Percentiles rank a stretch among this genome's conserved stretches.
phyloP scores from a whole-genome alignment of 352 stramenopile species.

The Aphanomyces stellatus region DNA sequence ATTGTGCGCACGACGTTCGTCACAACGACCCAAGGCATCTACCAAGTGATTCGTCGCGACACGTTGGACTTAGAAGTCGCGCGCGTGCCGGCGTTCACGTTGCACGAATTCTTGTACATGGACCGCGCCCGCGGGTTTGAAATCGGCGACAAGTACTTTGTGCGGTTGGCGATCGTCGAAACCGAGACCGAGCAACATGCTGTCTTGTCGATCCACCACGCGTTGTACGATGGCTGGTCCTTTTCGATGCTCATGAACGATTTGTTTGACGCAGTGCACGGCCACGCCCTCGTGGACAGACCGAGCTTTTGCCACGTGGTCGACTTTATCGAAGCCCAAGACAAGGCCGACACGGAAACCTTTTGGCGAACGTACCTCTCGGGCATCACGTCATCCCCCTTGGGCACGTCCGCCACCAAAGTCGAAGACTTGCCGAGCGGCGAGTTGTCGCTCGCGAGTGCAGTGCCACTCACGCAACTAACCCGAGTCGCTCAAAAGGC shows the following conservation, averaged over 20 bases:
- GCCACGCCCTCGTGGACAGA: not conserved
- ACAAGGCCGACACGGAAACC: not conserved
- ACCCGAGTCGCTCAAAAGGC: not conserved
- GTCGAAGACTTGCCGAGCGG: no score
- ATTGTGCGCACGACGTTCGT: not conserved
- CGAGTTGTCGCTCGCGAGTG: not conserved
- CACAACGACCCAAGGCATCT: not conserved
- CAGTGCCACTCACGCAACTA: not conserved
- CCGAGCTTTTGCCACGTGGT: not conserved
- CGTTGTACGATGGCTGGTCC: not conserved
- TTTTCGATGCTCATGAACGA: not conserved
- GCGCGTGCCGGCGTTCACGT: not conserved
- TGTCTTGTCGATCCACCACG: not conserved
- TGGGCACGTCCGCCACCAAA: not conserved
- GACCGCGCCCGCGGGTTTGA: not conserved
- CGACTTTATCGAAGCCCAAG: conserved; percentile 2
- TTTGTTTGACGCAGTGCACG: not conserved
- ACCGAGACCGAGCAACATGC: not conserved
- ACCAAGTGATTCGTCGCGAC: not conserved
- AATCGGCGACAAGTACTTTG: not conserved
- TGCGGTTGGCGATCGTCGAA: not conserved
- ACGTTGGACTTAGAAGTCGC: not conserved
- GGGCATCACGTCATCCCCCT: not conserved
- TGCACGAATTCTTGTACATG: not conserved
- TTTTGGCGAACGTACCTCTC: not conserved